Base-by-base conservation (phyloP, 371 early-diverging fungal genomes). In the Dichotomocladium elegans region DNA sequence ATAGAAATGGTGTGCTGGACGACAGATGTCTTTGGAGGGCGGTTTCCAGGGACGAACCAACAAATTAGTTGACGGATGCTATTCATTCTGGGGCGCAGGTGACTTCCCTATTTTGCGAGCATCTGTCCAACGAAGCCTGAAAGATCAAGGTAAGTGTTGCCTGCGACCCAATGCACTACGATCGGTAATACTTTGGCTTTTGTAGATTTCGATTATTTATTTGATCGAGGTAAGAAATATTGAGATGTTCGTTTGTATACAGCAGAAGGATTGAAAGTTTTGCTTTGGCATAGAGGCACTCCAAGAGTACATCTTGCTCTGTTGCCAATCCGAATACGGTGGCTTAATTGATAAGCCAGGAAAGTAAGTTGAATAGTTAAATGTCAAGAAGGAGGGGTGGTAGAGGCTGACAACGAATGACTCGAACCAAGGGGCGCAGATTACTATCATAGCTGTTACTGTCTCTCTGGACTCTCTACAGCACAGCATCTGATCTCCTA, bases 51-150 rank as follows among this genome's bases (percentile, higher is more conserved):
- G 99, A 12, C 79, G 99, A 35, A 89, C 94, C 2, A 98, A 99
- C 71, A 99, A 99, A 63, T 77, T 96, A 1, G 98, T 97, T 0
- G 99, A 99, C 68, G 96, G 96, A 0, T 99, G 99, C 63, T 99
- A 99, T 67, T 89, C 95, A 0, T 95, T 93, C 66, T 99, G 99
- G 99, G 83, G 91, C 22, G 97, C 95, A 14, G 96, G 89, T 2
- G 76, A 86, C 22, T 91, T 91, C 30, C 88, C 93, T 1, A 55
- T 96, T 6, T 52, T 96, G 12, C 81, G 85, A 51, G 75, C 79
- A 8, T 65, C 63, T 46, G 3, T 67, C 37, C 57, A 55, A 1
- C 56, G 77, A 10, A 34, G 45, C 14, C 19, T 17, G 15, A 30
- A 21, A 30, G 53, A 42, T 22, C 57, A 53, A 57, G 66, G 59